Conservation (phyloP, 2,329 filamentous ascomycete species). For the Fusarium secorum region DNA sequence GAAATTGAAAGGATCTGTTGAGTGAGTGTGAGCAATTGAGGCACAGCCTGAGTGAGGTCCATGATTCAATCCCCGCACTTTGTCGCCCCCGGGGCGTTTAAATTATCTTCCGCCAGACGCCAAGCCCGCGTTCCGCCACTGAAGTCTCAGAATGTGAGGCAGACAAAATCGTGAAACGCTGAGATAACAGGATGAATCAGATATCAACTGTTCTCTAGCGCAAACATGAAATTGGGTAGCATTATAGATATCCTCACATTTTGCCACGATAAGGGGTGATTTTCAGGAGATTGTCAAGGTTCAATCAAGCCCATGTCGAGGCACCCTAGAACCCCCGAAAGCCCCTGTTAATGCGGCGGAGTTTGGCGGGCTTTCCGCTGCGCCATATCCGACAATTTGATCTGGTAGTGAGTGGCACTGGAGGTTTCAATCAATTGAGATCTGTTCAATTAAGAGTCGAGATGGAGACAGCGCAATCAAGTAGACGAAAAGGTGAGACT, state of each 20-base stretch:
- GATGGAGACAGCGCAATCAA: conserved; percentile 21
- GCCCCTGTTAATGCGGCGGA: not conserved
- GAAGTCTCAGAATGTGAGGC: not conserved
- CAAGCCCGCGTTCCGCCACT: not conserved
- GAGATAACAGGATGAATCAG: not conserved
- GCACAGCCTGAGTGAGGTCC: not conserved
- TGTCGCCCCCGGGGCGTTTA: not conserved
- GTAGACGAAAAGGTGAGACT: conserved; percentile 32
- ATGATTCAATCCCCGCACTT: conserved; percentile 1
- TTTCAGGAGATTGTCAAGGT: conserved; percentile 6
- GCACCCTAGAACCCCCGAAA: not conserved
- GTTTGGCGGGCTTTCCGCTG: conserved; percentile 1
- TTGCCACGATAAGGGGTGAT: conserved; percentile 12
- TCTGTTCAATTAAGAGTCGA: not conserved
- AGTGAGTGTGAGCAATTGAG: not conserved
- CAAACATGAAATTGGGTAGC: not conserved
- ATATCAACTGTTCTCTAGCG: not conserved
- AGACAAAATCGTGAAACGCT: not conserved
- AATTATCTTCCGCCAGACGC: conserved; percentile 6
- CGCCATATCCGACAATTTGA: conserved; percentile 6
- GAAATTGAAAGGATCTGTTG: not conserved
- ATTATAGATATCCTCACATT: not conserved
- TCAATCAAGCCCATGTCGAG: not conserved
- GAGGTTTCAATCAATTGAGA: not conserved
- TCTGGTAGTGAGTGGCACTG: not conserved